These are phyloP conservation scores for Apiospora sp. DNA, from an alignment of 2,329 filamentous ascomycete species.

Conservation along the genomic window DNA sequence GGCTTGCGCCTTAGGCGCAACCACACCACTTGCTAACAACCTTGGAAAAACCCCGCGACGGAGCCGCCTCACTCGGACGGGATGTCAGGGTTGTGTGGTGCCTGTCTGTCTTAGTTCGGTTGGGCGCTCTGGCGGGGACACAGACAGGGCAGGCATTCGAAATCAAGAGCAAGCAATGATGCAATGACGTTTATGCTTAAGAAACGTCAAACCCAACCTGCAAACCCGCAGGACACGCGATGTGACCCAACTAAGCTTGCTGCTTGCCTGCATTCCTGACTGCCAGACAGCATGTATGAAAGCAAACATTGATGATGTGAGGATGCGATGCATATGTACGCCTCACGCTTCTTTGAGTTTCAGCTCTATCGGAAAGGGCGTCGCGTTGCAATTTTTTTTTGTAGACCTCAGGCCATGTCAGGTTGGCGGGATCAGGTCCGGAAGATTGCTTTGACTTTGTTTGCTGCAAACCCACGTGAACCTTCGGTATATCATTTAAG, in stretches of 20 bases:
- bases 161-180: neutral
- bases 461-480: neutral
- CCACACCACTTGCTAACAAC: neutral
- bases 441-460: neutral
- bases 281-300: neutral
- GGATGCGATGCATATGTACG: neutral
- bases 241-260: conserved; percentile 12
- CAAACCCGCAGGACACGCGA: neutral
- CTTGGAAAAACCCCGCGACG: neutral
- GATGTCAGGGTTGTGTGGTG: neutral
- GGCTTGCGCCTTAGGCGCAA: conserved; percentile 2
- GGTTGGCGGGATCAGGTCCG: neutral
- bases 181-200: conserved; percentile 20
- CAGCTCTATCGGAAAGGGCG: neutral
- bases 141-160: neutral
- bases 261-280: neutral
- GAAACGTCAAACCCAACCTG: neutral
- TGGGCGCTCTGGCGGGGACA: neutral
- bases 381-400: too few species aligned
- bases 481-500: neutral
- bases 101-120: neutral
- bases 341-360: neutral
- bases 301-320: neutral
- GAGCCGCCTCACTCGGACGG: conserved; percentile 12
- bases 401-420: neutral